A percentile compares a stretch with the other conserved stretches of the same genome.
phyloP scores from a whole-genome alignment of 2,329 filamentous ascomycete genomes.

The Fusarium virguliforme region DNA sequence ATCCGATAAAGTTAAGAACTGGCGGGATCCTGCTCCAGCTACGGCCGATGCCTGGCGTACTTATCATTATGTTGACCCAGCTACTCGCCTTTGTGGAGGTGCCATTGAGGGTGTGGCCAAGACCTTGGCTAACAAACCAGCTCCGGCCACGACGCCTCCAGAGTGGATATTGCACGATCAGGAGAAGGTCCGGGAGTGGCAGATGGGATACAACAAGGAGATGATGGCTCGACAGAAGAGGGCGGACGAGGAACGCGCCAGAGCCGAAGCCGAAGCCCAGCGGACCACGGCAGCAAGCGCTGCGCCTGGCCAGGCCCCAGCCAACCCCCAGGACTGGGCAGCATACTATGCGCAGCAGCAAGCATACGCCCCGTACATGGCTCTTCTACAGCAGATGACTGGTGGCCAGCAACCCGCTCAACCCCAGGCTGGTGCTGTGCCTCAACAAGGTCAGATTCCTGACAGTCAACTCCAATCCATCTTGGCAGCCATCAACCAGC shows the following conservation, averaged over 20 bases:
- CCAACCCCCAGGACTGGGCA: slow-evolving; percentile 56
- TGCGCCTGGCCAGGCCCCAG: slow-evolving; percentile 43
- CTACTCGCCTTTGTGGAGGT: slow-evolving; percentile 61
- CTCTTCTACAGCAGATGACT: slow-evolving; percentile 60
- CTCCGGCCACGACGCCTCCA: slow-evolving; percentile 67
- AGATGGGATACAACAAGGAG: slow-evolving; percentile 64
- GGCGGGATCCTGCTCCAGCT: slow-evolving; percentile 60
- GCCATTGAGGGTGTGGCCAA: slow-evolving; percentile 62
- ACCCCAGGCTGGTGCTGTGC: slow-evolving; percentile 23
- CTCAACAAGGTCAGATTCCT: slow-evolving; percentile 51
- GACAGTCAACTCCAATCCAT: slow-evolving; percentile 63
- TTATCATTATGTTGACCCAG: slow-evolving; percentile 61
- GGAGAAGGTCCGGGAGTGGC: slow-evolving; percentile 68
- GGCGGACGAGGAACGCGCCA: slow-evolving; percentile 58
- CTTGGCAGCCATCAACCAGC: slow-evolving; percentile 61
- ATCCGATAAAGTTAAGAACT: slow-evolving; percentile 63
- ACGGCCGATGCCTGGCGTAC: slow-evolving; percentile 54
- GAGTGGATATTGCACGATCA: slow-evolving; percentile 66
- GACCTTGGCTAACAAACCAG: slow-evolving; percentile 63
- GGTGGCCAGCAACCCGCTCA: slow-evolving; percentile 52
- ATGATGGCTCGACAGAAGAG: slow-evolving; percentile 58
- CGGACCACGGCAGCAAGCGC: slow-evolving; percentile 43
- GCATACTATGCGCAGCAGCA: slow-evolving; percentile 62
- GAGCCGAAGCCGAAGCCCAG: slow-evolving; percentile 55
- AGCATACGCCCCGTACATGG: slow-evolving; percentile 62